Evolutionary conservation across 495 filamentous ascomycete species (phyloP).

Genomic region (Aspergillus steynii): DNA sequence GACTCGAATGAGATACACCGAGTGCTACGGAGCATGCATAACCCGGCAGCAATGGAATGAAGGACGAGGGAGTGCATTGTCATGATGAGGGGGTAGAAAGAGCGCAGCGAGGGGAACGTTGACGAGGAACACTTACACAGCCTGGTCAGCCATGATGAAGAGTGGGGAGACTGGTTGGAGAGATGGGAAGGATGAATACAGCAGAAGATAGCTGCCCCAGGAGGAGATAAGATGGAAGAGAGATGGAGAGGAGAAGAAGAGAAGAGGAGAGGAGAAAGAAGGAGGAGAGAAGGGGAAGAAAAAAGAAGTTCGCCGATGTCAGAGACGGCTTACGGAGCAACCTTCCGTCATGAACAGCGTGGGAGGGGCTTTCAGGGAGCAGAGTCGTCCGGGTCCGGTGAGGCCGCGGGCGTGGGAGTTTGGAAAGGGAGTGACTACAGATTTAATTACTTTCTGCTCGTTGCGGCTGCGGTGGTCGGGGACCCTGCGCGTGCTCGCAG

Average conservation of each 20-base stretch:
- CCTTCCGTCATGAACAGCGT: constrained; percentile 42
- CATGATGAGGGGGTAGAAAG: constrained; percentile 10
- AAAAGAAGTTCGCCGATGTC: constrained; percentile 22
- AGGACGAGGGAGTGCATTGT: background rate
- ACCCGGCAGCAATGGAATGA: background rate
- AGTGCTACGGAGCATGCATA: background rate
- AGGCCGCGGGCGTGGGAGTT: constrained; percentile 24
- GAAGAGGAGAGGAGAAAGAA: constrained; percentile 10
- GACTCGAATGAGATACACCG: background rate
- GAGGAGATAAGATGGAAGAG: constrained; percentile 19
- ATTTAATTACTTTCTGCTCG: constrained; percentile 21
- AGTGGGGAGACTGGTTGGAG: constrained; percentile 16
- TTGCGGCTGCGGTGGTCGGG: background rate
- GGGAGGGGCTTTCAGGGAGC: constrained; percentile 29
- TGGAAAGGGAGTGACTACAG: background rate
- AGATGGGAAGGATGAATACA: constrained; percentile 17
- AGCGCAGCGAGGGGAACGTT: constrained; percentile 13
- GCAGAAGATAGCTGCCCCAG: constrained; percentile 11
- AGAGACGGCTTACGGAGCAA: constrained; percentile 44
- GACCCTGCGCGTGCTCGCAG: too few species aligned
- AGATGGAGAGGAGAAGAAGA: constrained; percentile 11
- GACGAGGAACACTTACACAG: constrained; percentile 54
- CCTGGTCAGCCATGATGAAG: constrained; percentile 51
- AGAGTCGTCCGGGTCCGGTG: constrained; percentile 42
- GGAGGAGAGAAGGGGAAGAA: constrained; percentile 18